Conservation (phyloP, 495 filamentous ascomycete species). For the Talaromyces proteolyticus region DNA sequence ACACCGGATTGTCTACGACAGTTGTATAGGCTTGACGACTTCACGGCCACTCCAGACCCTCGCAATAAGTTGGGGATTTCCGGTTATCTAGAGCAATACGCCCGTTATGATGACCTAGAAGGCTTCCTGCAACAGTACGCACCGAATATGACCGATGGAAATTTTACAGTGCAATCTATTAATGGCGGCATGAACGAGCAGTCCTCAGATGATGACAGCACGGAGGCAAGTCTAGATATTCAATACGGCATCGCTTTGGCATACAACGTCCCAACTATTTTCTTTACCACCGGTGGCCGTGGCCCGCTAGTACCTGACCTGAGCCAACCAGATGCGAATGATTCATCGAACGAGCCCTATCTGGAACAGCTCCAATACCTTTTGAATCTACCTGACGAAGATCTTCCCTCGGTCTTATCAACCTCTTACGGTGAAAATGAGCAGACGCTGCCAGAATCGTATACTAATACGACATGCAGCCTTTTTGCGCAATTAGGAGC, state of each 20-base stretch:
- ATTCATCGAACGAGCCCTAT: constrained; percentile 73
- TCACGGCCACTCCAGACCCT: constrained; percentile 21
- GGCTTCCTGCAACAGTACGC: constrained; percentile 46
- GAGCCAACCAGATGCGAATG: constrained; percentile 28
- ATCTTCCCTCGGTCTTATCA: constrained; percentile 67
- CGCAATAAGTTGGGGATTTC: constrained; percentile 57
- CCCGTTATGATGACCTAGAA: constrained; percentile 50
- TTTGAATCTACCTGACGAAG: constrained; percentile 48
- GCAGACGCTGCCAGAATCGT: constrained; percentile 53
- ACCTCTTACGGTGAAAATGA: constrained; percentile 60
- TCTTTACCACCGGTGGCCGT: constrained; percentile 62
- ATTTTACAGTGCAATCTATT: constrained; percentile 6
- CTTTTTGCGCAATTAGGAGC: constrained; percentile 67
- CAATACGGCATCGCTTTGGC: constrained; percentile 56
- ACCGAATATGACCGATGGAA: constrained; percentile 39
- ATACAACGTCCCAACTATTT: constrained; percentile 51
- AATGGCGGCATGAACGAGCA: constrained; percentile 33
- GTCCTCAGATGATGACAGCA: constrained; percentile 18
- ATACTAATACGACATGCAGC: constrained; percentile 62
- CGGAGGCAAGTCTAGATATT: constrained; percentile 72
- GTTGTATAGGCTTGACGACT: constrained; percentile 54
- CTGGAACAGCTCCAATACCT: constrained; percentile 73
- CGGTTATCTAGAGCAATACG: constrained; percentile 64
- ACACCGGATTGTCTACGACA: constrained; percentile 54
- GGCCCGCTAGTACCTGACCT: constrained; percentile 51